Percentiles rank a stretch among this genome's conserved stretches.
Conservation (phyloP, 2,329 filamentous ascomycete genomes). For the Paracamarosporium sp. region DNA sequence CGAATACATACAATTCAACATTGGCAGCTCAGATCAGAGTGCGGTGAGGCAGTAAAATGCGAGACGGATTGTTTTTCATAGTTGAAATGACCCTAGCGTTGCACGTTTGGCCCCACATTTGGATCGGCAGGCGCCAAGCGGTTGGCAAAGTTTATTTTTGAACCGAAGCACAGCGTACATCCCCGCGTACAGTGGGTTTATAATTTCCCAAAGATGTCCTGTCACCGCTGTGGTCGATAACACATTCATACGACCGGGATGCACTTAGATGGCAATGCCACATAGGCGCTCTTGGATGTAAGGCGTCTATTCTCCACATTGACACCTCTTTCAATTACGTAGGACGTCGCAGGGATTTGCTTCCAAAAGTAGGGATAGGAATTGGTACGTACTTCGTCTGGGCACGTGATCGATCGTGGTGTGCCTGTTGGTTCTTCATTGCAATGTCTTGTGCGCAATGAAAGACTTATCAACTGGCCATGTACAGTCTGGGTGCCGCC, state of each 20-base stretch:
- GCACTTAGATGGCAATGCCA: too few relatives aligned
- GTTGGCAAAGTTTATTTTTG: background rate
- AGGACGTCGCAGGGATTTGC: background rate
- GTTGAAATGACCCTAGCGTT: background rate
- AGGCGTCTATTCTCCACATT: background rate
- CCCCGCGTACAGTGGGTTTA: background rate
- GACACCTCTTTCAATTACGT: background rate
- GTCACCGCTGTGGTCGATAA: background rate
- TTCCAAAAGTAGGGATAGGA: too few relatives aligned
- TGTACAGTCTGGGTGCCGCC: background rate
- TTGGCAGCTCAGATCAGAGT: background rate
- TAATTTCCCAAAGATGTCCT: background rate
- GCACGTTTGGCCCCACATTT: background rate
- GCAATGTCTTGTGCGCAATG: background rate
- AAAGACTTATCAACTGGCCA: background rate
- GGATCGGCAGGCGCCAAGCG: background rate
- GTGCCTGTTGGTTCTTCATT: background rate
- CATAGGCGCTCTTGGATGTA: background rate
- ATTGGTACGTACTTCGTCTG: too few relatives aligned
- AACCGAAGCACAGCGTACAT: background rate
- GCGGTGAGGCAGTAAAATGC: background rate
- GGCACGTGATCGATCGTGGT: background rate
- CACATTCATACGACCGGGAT: background rate
- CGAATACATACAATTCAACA: background rate
- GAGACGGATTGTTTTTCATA: too few relatives aligned